Evolutionary conservation across 495 filamentous ascomycete species (phyloP).

Genomic region (Penicillium macrosclerotiorum): DNA sequence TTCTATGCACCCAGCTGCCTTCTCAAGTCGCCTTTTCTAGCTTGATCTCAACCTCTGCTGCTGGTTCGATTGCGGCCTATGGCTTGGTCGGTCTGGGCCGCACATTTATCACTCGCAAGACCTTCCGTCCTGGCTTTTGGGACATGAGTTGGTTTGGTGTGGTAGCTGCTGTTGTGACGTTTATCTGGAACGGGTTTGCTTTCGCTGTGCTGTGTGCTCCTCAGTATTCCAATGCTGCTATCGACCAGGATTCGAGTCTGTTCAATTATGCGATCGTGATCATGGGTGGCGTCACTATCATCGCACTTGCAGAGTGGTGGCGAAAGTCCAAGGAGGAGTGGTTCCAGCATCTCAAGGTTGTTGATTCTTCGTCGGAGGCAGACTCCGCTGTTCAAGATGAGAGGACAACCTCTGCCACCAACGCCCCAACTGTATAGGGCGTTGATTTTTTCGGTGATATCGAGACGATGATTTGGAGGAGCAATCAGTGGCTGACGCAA

Average conservation of each 20-base stretch:
- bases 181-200: conserved; percentile 36
- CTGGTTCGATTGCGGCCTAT: conserved; percentile 37
- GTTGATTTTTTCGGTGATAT: neutral
- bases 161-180: conserved; percentile 30
- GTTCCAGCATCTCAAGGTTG: conserved; percentile 31
- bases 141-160: conserved; percentile 32
- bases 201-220: conserved; percentile 36
- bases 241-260: conserved; percentile 25
- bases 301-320: conserved; percentile 34
- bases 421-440: neutral
- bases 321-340: conserved; percentile 32
- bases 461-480: no score
- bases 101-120: conserved; percentile 30
- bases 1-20: conserved; percentile 35
- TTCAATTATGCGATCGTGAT: conserved; percentile 41
- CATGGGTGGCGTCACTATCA: conserved; percentile 35
- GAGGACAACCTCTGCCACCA: no score
- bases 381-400: conserved; percentile 6
- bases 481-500: no score
- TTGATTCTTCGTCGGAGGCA: conserved; percentile 13
- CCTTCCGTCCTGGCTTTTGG: conserved; percentile 31
- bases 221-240: conserved; percentile 26
- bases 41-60: conserved; percentile 35
- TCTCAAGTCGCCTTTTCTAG: conserved; percentile 36
- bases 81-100: conserved; percentile 34